Evolutionary conservation across 2,329 filamentous ascomycete genomes (phyloP), one percentile per base, ranked within the genome.

Genomic region (Rutstroemia sp.): DNA sequence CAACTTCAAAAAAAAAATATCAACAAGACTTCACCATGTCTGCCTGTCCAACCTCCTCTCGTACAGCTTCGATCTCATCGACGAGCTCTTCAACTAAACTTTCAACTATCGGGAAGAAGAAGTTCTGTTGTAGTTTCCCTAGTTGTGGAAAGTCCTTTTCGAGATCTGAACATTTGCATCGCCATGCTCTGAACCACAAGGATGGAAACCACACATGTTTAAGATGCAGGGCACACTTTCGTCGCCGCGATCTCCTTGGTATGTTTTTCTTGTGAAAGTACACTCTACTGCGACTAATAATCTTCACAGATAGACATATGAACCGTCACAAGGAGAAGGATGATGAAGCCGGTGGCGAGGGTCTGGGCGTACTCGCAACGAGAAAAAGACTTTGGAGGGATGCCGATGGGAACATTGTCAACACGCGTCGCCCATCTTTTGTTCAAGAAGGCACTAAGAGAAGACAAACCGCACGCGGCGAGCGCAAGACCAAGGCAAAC

Each of bases 221-320:
- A 54, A 71, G 79, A 64, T 82, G 79, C 57, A 73, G 75, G 54
- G 76, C 78, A 14, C 78, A 81, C 64, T 82, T 82, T 65, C 76
- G 77, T 50, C 72, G 79, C 45, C 75, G 75, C 30, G 79, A 82
- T 64, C 68, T 82, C 38, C 69, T 82, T 56, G 76, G 78, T 80
- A 71, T 67, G 74, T 63, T 47, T 37, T 21, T 34, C 21, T 27
- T 25, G 8, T 37, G 16, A 25, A 27, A 39, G 41, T 2, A 41
- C 48, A 30, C 5, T 34, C 17, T 34, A 39, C 52, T 41, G 34
- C 45, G 45, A 45, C 58, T 58, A 54, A 61, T 47, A 51, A n/a
- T 42, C 12, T 21, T 34, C 14, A 21, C 56, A 81, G 79, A 78
- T 42, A 72, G 79, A 62, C 79, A 83, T 61, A 76, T 81, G 70